Conservation (phyloP, 2,329 filamentous ascomycete genomes). For the Xylariaceae sp. region DNA sequence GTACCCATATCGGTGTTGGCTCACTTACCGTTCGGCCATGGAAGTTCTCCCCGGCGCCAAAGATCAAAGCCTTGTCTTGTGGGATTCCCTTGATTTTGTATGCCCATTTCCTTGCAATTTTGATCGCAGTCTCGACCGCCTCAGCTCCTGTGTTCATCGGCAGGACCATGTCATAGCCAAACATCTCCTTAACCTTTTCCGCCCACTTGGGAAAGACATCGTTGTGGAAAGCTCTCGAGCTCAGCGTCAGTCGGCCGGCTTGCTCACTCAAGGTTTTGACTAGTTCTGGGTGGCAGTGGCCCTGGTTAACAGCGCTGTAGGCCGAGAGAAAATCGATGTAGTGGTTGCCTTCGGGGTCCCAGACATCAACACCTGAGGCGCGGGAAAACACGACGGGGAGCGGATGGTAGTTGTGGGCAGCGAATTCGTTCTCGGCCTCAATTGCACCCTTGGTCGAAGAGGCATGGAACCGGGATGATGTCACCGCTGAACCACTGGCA, state of each 20-base stretch:
- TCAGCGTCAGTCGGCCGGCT: constrained; percentile 83
- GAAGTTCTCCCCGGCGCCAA: constrained; percentile 88
- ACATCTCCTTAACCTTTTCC: constrained; percentile 81
- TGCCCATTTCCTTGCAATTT: constrained; percentile 95
- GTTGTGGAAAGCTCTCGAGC: constrained; percentile 94
- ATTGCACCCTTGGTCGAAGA: constrained; percentile 77
- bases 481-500: constrained; percentile 29
- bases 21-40: constrained; percentile 82
- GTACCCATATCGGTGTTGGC: constrained; percentile 8
- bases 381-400: constrained; percentile 89
- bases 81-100: constrained; percentile 94
- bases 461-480: constrained; percentile 59
- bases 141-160: constrained; percentile 98
- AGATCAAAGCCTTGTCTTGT: constrained; percentile 75
- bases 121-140: constrained; percentile 92
- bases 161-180: constrained; percentile 96
- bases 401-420: constrained; percentile 98
- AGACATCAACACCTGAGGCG: constrained; percentile 81
- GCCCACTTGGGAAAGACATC: constrained; percentile 97
- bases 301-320: constrained; percentile 97
- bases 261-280: constrained; percentile 88
- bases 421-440: constrained; percentile 73
- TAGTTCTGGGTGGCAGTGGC: constrained; percentile 94
- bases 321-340: constrained; percentile 98
- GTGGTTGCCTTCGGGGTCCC: constrained; percentile 93